A percentile compares a stretch with the other conserved stretches of the same genome.
These are phyloP conservation scores for Cladochytrium replicatum DNA, from an alignment of 192 early-diverging fungal species.

Conservation along the genomic window DNA sequence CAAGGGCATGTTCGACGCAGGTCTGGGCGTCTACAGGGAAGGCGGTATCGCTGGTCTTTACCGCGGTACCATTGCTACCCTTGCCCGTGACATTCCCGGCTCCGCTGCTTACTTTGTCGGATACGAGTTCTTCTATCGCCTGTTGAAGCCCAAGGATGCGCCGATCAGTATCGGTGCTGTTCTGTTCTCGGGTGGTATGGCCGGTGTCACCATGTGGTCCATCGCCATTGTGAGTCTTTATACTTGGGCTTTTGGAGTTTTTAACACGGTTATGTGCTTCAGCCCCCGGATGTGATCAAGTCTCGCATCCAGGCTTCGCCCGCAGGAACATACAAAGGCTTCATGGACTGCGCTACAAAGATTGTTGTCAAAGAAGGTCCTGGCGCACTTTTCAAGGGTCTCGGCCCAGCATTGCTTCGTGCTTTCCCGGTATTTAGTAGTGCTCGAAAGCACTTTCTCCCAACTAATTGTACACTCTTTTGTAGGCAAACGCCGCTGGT, in stretches of 20 bases:
- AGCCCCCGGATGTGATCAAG: constrained; percentile 83
- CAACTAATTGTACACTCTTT: not conserved
- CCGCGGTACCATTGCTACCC: constrained; percentile 88
- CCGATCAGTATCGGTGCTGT: constrained; percentile 66
- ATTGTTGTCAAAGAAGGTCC: constrained; percentile 73
- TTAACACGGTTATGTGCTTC: not conserved
- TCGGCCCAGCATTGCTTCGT: constrained; percentile 81
- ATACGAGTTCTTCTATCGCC: constrained; percentile 60
- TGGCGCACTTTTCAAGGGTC: constrained; percentile 71
- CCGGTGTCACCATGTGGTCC: constrained; percentile 97
- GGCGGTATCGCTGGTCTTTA: constrained; percentile 82
- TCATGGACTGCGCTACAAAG: constrained; percentile 53
- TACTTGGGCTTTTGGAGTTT: not conserved
- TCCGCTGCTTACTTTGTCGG: constrained; percentile 93
- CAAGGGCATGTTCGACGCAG: constrained; percentile 87
- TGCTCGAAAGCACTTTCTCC: not conserved
- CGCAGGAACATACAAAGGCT: constrained; percentile 74
- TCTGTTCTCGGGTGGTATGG: constrained; percentile 93
- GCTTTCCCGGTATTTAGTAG: constrained; percentile 67
- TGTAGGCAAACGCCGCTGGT: constrained; percentile 43
- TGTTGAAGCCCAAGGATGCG: constrained; percentile 60
- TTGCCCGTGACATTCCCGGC: constrained; percentile 86
- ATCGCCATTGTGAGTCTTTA: constrained; percentile 57
- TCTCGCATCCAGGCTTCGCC: constrained; percentile 82
- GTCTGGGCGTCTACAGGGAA: constrained; percentile 68